Conservation (phyloP, 108 stramenopile species). For the Fragilariopsis cylindrus region DNA sequence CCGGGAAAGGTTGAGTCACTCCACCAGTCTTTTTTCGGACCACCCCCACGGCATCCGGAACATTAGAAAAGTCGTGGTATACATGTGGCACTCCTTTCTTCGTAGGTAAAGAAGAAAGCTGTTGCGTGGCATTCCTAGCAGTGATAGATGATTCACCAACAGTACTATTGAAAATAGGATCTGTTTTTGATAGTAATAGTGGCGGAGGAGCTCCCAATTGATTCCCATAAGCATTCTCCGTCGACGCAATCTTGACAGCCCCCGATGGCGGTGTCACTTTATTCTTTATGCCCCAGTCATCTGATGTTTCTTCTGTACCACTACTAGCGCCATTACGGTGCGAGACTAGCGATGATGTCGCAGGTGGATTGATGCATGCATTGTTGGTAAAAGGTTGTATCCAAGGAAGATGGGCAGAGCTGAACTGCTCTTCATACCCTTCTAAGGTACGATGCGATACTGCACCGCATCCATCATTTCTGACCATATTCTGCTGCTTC, state of each 20-base stretch:
- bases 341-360: background rate
- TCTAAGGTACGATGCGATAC: background rate
- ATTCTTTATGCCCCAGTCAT: background rate
- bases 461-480: slow-evolving; percentile 7
- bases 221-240: background rate
- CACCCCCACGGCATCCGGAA: slow-evolving; percentile 51
- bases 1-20: slow-evolving; percentile 85
- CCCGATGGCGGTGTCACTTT: slow-evolving; percentile 13
- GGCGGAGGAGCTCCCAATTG: background rate
- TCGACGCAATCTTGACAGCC: slow-evolving; percentile 4
- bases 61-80: slow-evolving; percentile 74
- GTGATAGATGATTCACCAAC: background rate
- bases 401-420: background rate
- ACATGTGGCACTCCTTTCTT: slow-evolving; percentile 61
- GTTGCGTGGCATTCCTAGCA: background rate
- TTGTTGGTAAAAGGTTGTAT: background rate
- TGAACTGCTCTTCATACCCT: background rate
- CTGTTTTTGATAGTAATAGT: background rate
- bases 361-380: background rate
- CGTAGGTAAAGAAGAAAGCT: background rate
- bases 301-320: background rate
- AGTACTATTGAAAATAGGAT: background rate
- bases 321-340: background rate
- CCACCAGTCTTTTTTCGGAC: slow-evolving; percentile 88
- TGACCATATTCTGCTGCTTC: background rate